These are phyloP conservation scores for Pisolithus tinctorius DNA, from an alignment of 768 basidiomycete species.

Conservation along the genomic window DNA sequence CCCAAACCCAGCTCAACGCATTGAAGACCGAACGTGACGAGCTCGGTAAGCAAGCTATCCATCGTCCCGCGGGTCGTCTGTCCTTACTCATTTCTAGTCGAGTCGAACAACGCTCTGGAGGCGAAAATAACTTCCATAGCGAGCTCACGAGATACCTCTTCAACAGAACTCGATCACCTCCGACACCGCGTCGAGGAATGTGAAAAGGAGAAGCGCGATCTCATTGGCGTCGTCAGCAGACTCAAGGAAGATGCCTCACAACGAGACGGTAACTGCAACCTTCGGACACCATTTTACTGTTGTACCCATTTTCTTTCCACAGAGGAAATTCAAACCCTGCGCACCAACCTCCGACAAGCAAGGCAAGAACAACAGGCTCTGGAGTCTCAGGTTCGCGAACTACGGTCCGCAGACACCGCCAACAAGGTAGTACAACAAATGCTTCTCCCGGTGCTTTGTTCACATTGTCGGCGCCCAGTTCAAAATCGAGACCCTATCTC, in stretches of 20 bases:
- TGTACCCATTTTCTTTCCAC: not conserved
- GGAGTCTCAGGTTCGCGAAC: slow-evolving; percentile 64
- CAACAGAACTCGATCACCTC: slow-evolving; percentile 51
- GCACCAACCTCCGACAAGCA: slow-evolving; percentile 64
- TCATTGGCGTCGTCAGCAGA: slow-evolving; percentile 76
- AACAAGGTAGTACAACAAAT: slow-evolving; percentile 50
- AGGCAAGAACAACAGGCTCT: slow-evolving; percentile 65
- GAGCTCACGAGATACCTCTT: slow-evolving; percentile 55
- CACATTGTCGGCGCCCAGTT: slow-evolving; percentile 43
- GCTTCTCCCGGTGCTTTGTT: not conserved
- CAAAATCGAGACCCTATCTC: slow-evolving; percentile 76
- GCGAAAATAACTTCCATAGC: slow-evolving; percentile 51
- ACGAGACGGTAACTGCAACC: slow-evolving; percentile 53
- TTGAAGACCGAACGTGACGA: slow-evolving; percentile 59
- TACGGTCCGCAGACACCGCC: slow-evolving; percentile 69
- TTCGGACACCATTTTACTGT: not conserved
- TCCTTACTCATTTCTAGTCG: slow-evolving; percentile 29
- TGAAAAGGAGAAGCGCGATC: slow-evolving; percentile 87
- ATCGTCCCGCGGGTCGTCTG: not conserved
- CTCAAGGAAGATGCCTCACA: slow-evolving; percentile 69
- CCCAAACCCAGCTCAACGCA: slow-evolving; percentile 49
- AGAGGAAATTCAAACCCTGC: slow-evolving; percentile 71
- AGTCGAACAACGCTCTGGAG: slow-evolving; percentile 42
- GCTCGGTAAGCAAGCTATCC: slow-evolving; percentile 43
- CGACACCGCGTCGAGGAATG: slow-evolving; percentile 62